A percentile compares a stretch with the other conserved stretches of the same genome.
Conservation (phyloP, 176 grass and related monocot genomes). For the Carex parvula region DNA sequence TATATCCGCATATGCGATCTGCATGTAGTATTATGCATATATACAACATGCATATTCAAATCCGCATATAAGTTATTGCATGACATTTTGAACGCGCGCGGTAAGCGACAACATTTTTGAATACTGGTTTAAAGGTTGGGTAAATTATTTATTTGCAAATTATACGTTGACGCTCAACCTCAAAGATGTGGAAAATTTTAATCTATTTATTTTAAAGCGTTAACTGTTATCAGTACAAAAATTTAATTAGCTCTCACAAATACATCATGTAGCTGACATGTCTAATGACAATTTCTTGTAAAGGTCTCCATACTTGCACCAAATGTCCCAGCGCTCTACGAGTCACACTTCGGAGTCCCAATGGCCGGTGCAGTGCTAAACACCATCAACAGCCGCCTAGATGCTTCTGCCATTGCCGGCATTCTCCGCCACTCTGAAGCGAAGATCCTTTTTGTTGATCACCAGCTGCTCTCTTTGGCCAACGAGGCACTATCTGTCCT, state of each 20-base stretch:
- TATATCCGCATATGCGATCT: too few species aligned
- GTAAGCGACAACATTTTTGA: too few species aligned
- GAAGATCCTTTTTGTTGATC: slow-evolving; percentile 56
- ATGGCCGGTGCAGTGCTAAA: slow-evolving; percentile 69
- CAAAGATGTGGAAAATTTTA: neutral
- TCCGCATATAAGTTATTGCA: too few species aligned
- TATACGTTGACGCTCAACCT: neutral
- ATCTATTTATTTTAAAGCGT: neutral
- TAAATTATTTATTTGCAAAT: neutral
- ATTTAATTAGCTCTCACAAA: neutral
- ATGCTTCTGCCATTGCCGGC: slow-evolving; percentile 32
- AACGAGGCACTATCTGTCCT: slow-evolving; percentile 29
- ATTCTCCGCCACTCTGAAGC: slow-evolving; percentile 42
- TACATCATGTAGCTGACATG: slow-evolving; percentile 3
- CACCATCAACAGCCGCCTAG: slow-evolving; percentile 58
- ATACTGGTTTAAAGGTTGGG: too few species aligned
- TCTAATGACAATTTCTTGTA: neutral
- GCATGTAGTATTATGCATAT: too few species aligned
- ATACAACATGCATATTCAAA: too few species aligned
- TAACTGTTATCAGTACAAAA: neutral
- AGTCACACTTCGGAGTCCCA: slow-evolving; percentile 72
- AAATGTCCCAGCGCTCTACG: slow-evolving; percentile 52
- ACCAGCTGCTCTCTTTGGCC: slow-evolving; percentile 38
- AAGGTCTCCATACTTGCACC: slow-evolving; percentile 61
- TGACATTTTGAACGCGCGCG: too few species aligned